Percentiles rank a stretch among this genome's conserved stretches.
These are phyloP conservation scores for Cairneyella variabilis DNA, from an alignment of 495 filamentous ascomycete species.

Conservation along the genomic window DNA sequence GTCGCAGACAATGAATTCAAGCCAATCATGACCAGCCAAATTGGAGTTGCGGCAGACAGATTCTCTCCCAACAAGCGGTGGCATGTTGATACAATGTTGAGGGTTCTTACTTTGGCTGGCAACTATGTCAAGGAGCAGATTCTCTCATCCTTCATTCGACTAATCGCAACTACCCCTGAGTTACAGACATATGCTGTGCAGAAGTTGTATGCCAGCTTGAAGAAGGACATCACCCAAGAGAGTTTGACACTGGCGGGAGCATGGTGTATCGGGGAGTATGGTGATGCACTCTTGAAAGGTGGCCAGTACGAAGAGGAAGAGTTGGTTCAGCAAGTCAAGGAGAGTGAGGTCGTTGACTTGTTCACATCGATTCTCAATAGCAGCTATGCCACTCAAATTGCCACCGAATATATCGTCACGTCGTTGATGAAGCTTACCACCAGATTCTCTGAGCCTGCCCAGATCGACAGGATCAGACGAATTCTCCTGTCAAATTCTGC, in stretches of 20 bases:
- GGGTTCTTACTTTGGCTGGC: constrained; percentile 91
- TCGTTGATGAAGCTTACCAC: constrained; percentile 94
- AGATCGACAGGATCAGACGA: constrained; percentile 79
- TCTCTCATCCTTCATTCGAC: constrained; percentile 89
- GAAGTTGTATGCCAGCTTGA: constrained; percentile 84
- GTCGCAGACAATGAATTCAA: constrained; percentile 99
- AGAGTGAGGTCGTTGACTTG: constrained; percentile 86
- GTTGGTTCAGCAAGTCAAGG: constrained; percentile 81
- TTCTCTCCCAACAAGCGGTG: constrained; percentile 96
- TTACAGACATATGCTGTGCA: constrained; percentile 94
- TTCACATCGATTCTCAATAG: constrained; percentile 90
- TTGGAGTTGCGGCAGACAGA: constrained; percentile 92
- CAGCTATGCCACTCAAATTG: constrained; percentile 82
- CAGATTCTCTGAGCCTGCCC: constrained; percentile 73
- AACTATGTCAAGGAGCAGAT: constrained; percentile 98
- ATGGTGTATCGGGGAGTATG: constrained; percentile 99
- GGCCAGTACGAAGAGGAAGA: constrained; percentile 96
- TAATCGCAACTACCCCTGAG: constrained; percentile 92
- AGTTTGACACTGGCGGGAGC: constrained; percentile 87
- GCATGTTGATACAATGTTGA: constrained; percentile 95
- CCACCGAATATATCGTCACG: constrained; percentile 93
- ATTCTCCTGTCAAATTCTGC: constrained; percentile 71
- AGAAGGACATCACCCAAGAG: constrained; percentile 96
- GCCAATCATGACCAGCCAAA: constrained; percentile 93
- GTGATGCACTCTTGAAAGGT: constrained; percentile 79